Base-by-base conservation (phyloP, 2,329 filamentous ascomycete species). In the Nemania bipapillata region DNA sequence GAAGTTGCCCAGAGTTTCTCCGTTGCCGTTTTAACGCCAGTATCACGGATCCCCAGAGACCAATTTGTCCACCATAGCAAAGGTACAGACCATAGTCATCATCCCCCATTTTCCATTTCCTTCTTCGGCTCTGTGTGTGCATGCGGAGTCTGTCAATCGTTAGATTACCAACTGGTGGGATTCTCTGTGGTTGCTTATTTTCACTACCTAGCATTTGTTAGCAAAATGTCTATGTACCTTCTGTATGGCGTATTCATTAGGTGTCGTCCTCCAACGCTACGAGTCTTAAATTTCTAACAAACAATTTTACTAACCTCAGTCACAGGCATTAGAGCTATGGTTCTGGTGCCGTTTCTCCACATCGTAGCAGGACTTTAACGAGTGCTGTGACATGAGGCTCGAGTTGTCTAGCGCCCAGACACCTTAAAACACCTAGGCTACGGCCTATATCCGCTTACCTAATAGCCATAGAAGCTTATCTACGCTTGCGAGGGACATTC, bases 261-360 rank as follows among this genome's bases (percentile, higher is more conserved):
- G 15, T 40, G 37, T 40, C 37, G 37, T 40, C 4, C 15, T 40
- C 17, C 37, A 17, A 17, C 15, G 37, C 15, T 40, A n/a, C n/a
- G n/a, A n/a, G n/a, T n/a, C n/a, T n/a, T n/a, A n/a, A n/a, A n/a
- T n/a, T n/a, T n/a, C n/a, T n/a, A n/a, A n/a, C n/a, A 47, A 11
- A 37, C 11, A 20, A 4, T 22, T 1, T 52, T 59, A 17, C 65
- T 70, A 54, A 70, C 35, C 24, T 17, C 12, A 15, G 12, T 12
- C 24, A 20, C 26, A 65, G 50, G 56, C 28, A 35, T 24, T 53
- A 17, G 54, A 65, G 42, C 32, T 62, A 68, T 58, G 62, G n/a
- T 49, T 35, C 22, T 55, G 20, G 30, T 15, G 11, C 32, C 35
- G 17, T 40, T 37, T 17, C 7, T n/a, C 28, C 11, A 15, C 20